phyloP scores from a whole-genome alignment of 768 basidiomycete species.

The Psilocybe subaeruginosa region DNA sequence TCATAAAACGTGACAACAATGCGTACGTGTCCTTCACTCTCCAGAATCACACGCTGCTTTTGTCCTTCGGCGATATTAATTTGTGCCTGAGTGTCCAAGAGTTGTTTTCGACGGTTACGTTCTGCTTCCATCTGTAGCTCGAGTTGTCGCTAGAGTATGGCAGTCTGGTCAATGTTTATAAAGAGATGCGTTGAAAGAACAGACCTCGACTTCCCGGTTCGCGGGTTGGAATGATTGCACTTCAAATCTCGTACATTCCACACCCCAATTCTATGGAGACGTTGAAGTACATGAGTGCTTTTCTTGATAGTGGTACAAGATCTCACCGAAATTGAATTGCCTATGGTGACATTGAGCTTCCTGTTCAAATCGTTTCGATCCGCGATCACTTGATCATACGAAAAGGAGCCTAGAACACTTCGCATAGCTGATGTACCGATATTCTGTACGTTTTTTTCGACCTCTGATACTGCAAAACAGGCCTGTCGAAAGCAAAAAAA shows the following conservation, averaged over 20 bases:
- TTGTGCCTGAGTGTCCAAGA: constrained; percentile 59
- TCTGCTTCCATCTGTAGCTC: constrained; percentile 66
- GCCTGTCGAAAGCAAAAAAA: constrained; percentile 29
- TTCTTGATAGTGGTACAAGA: neutral
- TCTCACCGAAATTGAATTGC: constrained; percentile 46
- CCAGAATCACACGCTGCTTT: constrained; percentile 57
- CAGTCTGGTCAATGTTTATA: neutral
- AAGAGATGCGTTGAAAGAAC: constrained; percentile 4
- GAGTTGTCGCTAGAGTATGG: constrained; percentile 47
- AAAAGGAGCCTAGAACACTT: constrained; percentile 54
- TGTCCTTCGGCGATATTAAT: constrained; percentile 63
- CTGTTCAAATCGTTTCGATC: constrained; percentile 58
- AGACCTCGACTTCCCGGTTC: constrained; percentile 59
- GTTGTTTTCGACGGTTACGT: constrained; percentile 55
- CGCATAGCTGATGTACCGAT: constrained; percentile 58
- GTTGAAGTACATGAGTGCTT: neutral
- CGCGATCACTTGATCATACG: constrained; percentile 53
- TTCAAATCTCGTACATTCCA: constrained; percentile 60
- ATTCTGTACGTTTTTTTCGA: constrained; percentile 50
- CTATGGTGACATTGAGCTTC: constrained; percentile 50
- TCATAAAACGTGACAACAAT: neutral
- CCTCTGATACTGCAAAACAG: constrained; percentile 53
- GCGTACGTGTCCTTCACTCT: constrained; percentile 54
- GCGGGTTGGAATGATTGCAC: constrained; percentile 63
- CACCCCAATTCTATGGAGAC: constrained; percentile 50